Conservation (phyloP, 345 rosid genomes). For the Turnera subulata region DNA sequence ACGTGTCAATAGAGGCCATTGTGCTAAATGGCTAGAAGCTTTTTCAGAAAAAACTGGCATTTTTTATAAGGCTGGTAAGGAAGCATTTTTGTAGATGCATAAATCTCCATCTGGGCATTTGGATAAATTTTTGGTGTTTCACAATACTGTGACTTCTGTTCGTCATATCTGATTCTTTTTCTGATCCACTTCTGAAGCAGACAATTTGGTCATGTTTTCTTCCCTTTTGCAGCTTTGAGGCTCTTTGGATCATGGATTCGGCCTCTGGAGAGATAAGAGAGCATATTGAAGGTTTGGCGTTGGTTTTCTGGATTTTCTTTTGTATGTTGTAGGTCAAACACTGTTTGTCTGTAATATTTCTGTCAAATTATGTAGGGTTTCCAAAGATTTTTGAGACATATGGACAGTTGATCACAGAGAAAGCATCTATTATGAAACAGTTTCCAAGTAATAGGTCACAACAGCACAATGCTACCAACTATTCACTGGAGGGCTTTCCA, state of each 20-base stretch:
- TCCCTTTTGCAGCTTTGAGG: slow-evolving; percentile 63
- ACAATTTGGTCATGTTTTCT: background rate
- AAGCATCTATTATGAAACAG: slow-evolving; percentile 55
- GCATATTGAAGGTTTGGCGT: slow-evolving; percentile 54
- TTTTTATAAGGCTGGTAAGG: too few relatives aligned
- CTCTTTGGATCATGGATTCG: slow-evolving; percentile 68
- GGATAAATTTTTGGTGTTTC: background rate
- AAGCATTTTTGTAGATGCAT: too few relatives aligned
- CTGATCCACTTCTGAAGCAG: too few relatives aligned
- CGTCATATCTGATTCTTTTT: background rate
- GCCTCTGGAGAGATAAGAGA: slow-evolving; percentile 65
- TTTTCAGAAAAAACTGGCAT: too few relatives aligned
- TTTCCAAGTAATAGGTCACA: slow-evolving; percentile 52
- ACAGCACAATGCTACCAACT: slow-evolving; percentile 36
- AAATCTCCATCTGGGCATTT: background rate
- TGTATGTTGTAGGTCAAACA: background rate
- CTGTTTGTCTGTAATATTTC: slow-evolving; percentile 21
- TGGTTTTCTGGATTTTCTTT: slow-evolving; percentile 9
- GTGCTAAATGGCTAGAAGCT: too few relatives aligned
- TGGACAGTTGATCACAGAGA: slow-evolving; percentile 49
- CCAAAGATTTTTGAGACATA: slow-evolving; percentile 47
- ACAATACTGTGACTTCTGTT: slow-evolving; percentile 3
- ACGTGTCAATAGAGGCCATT: too few relatives aligned
- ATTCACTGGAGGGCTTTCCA: slow-evolving; percentile 29
- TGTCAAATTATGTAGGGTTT: slow-evolving; percentile 38